phyloP scores from a whole-genome alignment of 1,284 basidiomycete species.

The Irpex sp. region DNA sequence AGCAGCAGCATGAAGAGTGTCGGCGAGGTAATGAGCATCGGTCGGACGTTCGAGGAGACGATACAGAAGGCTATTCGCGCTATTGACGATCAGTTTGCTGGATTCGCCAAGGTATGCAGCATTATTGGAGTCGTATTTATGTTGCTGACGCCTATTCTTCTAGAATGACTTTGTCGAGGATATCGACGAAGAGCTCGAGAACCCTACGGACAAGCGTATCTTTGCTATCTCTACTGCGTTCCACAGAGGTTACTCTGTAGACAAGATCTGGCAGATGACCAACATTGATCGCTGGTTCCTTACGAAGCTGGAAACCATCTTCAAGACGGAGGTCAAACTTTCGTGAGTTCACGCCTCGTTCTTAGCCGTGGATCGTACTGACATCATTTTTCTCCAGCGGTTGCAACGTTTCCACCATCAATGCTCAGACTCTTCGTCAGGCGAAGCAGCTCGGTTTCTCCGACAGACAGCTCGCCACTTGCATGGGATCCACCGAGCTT shows the following conservation, averaged over 20 bases:
- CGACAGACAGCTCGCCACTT: conserved; percentile 82
- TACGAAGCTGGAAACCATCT: conserved; percentile 80
- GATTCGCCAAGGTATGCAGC: conserved; percentile 75
- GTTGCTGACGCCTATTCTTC: not conserved
- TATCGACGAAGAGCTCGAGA: conserved; percentile 81
- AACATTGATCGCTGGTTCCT: conserved; percentile 99
- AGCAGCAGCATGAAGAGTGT: conserved; percentile 99
- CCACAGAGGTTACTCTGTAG: conserved; percentile 86
- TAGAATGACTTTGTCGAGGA: conserved; percentile 82
- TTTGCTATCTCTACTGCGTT: conserved; percentile 90
- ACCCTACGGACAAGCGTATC: conserved; percentile 89
- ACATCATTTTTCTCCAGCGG: conserved; percentile 34
- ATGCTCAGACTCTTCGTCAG: conserved; percentile 64
- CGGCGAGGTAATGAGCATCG: conserved; percentile 99
- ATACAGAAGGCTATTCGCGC: conserved; percentile 97
- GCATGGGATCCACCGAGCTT: conserved; percentile 82
- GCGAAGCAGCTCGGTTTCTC: conserved; percentile 97
- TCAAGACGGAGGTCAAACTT: conserved; percentile 72
- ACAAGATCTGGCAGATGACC: conserved; percentile 95
- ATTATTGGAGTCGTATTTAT: not conserved
- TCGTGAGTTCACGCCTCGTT: conserved; percentile 45
- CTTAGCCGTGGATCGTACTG: not conserved
- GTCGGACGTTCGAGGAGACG: conserved; percentile 96
- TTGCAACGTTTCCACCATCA: conserved; percentile 66
- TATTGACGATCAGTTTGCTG: conserved; percentile 92